A percentile compares a stretch with the other conserved stretches of the same genome.
Conservation (phyloP, 768 basidiomycete genomes). For the Leccinum boreale region DNA sequence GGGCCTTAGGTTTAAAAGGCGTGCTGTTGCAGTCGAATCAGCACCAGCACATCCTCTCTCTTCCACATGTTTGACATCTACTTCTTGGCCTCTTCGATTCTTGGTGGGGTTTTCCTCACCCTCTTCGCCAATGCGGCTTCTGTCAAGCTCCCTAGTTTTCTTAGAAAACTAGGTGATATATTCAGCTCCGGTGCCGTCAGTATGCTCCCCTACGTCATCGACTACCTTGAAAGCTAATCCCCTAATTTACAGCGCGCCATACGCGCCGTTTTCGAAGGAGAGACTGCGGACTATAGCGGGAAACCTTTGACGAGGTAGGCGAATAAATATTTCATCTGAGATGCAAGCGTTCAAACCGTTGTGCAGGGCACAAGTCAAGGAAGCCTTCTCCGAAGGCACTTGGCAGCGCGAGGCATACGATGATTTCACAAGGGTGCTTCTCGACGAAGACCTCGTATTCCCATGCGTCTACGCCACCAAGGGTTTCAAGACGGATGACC, state of each 20-base stretch:
- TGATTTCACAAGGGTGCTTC: conserved; percentile 18
- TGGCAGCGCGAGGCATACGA: conserved; percentile 20
- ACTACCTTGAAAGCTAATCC: background rate
- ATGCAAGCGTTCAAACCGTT: background rate
- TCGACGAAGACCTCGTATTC: conserved; percentile 20
- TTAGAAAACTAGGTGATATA: conserved; percentile 4
- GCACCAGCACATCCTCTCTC: background rate
- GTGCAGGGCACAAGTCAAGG: conserved; percentile 13
- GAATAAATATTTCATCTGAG: too few relatives aligned
- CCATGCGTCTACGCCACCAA: conserved; percentile 23
- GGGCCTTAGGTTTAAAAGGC: conserved; percentile 4
- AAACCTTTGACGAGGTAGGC: conserved; percentile 16
- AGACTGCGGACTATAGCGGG: background rate
- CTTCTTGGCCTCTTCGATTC: conserved; percentile 8
- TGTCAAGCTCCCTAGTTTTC: conserved; percentile 4
- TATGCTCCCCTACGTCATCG: background rate
- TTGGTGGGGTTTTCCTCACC: conserved; percentile 16
- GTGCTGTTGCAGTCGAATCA: background rate
- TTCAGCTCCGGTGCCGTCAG: conserved; percentile 6
- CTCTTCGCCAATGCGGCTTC: conserved; percentile 12
- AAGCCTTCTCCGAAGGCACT: conserved; percentile 10
- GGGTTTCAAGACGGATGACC: conserved; percentile 21
- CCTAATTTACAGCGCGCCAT: conserved; percentile 1
- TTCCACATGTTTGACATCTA: conserved; percentile 14
- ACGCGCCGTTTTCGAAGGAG: background rate